Evolutionary conservation across 169 alveolate species (phyloP), one percentile per base, ranked within the genome.

Genomic region (Cryptosporidium muris): DNA sequence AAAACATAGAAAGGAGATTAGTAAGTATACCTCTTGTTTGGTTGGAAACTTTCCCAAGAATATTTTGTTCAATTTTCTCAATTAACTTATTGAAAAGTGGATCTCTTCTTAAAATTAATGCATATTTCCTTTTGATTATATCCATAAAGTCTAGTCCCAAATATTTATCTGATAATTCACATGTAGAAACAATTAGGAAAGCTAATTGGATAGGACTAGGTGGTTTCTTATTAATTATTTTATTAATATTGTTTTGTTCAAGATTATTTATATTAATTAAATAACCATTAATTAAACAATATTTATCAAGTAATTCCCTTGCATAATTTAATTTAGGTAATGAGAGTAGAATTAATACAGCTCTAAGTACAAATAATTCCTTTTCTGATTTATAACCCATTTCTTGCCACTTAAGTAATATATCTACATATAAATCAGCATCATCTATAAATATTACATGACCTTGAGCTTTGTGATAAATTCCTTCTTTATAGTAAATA

Each of bases 361-460:
- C 85, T 74, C 85, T 74, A n/a, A 74, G 63, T 12, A 74, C 63
- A 58, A 74, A 74, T 6, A 74, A 36, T 25, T 74, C 85, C 49
- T 60, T 74, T 74, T 74, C 85, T 14, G 85, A 74, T 25, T 48
- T 34, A 16, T 74, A 74, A 12, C 85, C 85, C 45, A 54, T 42
- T 60, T 74, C 60, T 2, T 49, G 54, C 85, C 85, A 74, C 16
- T 74, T 68, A 42, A 48, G 37, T 2, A 74, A 54, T 45, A 74
- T 74, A 14, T 74, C 60, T 11, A 68, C 66, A 74, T 54, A 74
- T 4, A 74, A 37, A 5, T 47, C 68, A 12, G 85, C 38, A 16
- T 74, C 51, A 42, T 74, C 85, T 6, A 68, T 74, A 12, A 56
- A 60, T 11, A 74, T 56, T n/a, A 62, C 85, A 74, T 56, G 47